Percentiles rank a stretch among this genome's conserved stretches.
Conservation (phyloP, 164 flowering plant species). For the Euptelea pleiosperma region DNA sequence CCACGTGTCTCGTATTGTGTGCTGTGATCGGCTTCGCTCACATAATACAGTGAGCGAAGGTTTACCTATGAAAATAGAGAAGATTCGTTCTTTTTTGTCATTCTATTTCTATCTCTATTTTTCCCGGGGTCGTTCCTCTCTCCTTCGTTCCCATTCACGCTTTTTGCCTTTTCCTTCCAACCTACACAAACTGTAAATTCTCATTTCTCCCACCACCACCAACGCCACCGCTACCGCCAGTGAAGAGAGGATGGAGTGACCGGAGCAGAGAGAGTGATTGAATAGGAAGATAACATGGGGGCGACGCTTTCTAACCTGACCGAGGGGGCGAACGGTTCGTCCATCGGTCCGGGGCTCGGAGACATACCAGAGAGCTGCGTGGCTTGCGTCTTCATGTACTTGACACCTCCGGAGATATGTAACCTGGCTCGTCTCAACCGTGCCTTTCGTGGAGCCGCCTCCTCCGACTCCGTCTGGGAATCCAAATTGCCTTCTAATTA, state of each 20-base stretch:
- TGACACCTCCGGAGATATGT: slow-evolving; percentile 99
- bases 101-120: too few relatives aligned
- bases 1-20: too few relatives aligned
- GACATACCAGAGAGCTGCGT: slow-evolving; percentile 98
- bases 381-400: slow-evolving; percentile 76
- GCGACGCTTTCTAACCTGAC: slow-evolving; percentile 66
- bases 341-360: slow-evolving; percentile 71
- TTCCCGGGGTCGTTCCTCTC: too few relatives aligned
- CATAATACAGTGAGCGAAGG: too few relatives aligned
- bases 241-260: not conserved
- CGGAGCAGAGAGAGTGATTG: not conserved
- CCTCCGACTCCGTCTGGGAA: slow-evolving; percentile 94
- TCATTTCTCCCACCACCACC: too few relatives aligned
- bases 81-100: too few relatives aligned
- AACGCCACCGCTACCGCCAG: too few relatives aligned
- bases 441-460: slow-evolving; percentile 95
- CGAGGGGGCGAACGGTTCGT: slow-evolving; percentile 47
- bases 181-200: too few relatives aligned
- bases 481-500: slow-evolving; percentile 78
- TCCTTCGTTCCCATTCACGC: too few relatives aligned
- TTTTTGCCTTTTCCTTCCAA: too few relatives aligned
- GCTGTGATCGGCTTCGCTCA: too few relatives aligned
- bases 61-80: too few relatives aligned
- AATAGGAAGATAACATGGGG: slow-evolving; percentile 15
- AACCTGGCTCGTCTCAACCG: slow-evolving; percentile 87